Base-by-base conservation (phyloP, 139 green algal species). In the Choricystis sp. region DNA sequence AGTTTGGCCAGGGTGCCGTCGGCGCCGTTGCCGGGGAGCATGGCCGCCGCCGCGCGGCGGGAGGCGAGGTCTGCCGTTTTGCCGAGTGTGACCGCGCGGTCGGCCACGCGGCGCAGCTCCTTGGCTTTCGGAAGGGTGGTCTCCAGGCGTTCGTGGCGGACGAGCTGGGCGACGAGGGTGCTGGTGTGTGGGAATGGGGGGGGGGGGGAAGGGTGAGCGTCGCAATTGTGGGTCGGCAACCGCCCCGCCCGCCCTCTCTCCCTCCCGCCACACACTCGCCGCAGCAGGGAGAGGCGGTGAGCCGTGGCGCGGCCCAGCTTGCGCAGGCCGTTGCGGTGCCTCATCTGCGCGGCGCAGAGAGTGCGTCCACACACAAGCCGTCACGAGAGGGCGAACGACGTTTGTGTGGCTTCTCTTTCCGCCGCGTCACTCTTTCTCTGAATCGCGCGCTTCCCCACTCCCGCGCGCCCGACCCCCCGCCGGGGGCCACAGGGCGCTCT, bases 141-240 rank as follows among this genome's bases (percentile, higher is more conserved):
- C 40, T 94, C 73, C 49, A 97, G 95, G 4, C 91, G 72, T 73
- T 96, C 89, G 65, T 97, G 86, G 59, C 87, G 56, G 1, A 97
- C 75, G 56, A 97, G 73, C 74, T 97, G 91, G 0, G 88, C 86
- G 25, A 94, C 89, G 85, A 96, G 92, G 0, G 88, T 97, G 72
- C 89, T 94, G 77, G 63, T 25, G 31, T 26, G 27, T 31, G 20
- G 1, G 1, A 19, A n/a, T 4, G 20, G 16, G 19, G 22, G 40
- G 19, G 25, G 4, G 29, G 3, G 59, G 55, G 1, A 40, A 2
- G n/a, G 58, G 49, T 14, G 26, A 31, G 57, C 62, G 49, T 2
- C 3, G 26, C 9, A 22, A 20, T n/a, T 16, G 16, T 31, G 55
- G 30, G 19, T 2, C 61, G 21, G 40, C 30, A 4, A 23, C 48